These are phyloP conservation scores for Syzygium malaccense DNA, from an alignment of 441 rosid genomes.

Conservation along the genomic window DNA sequence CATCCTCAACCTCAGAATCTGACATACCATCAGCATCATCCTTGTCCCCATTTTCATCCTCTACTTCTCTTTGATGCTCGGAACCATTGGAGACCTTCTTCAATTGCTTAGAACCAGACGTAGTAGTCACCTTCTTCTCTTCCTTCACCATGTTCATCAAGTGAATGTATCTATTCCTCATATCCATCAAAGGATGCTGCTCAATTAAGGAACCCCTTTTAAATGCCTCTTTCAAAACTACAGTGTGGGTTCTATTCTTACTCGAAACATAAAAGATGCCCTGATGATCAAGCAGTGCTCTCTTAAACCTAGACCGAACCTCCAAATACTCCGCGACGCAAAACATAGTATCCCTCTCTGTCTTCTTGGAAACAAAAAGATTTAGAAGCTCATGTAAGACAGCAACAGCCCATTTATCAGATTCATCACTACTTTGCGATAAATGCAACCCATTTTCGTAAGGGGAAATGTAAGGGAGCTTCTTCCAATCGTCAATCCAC, in stretches of 20 bases:
- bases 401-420: conserved; percentile 72
- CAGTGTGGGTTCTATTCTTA: conserved; percentile 62
- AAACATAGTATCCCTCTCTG: conserved; percentile 51
- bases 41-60: conserved; percentile 15
- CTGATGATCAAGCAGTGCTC: conserved; percentile 66
- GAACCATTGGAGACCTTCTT: conserved; percentile 10
- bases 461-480: conserved; percentile 74
- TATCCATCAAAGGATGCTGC: conserved; percentile 39
- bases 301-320: conserved; percentile 76
- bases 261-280: conserved; percentile 69
- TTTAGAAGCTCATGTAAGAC: conserved; percentile 69
- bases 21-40: conserved; percentile 2
- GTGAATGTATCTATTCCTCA: conserved; percentile 63
- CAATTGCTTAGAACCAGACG: conserved; percentile 32
- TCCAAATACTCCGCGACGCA: conserved; percentile 66
- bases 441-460: conserved; percentile 53
- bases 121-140: conserved; percentile 23
- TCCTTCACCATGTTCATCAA: conserved; percentile 58
- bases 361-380: conserved; percentile 68
- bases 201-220: conserved; percentile 67
- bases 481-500: conserved; percentile 79
- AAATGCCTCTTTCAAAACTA: conserved; percentile 64
- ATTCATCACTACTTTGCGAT: conserved; percentile 35
- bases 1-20: conserved; percentile 34
- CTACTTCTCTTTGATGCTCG: conserved; percentile 16